Conservation (phyloP, 305 asterid genomes). For the Rubia occidens region DNA sequence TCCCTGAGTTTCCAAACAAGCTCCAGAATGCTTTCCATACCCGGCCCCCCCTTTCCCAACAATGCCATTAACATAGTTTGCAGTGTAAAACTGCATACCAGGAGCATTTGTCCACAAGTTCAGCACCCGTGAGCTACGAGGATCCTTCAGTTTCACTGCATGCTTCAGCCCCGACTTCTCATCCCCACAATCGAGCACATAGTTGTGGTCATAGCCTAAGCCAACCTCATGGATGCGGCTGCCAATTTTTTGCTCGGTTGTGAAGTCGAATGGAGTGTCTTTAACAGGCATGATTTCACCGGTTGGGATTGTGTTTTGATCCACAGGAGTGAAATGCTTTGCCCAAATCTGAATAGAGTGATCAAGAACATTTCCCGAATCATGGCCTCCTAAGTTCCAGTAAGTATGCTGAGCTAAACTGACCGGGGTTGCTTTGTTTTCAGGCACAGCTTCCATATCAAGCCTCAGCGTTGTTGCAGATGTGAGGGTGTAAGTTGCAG, state of each 20-base stretch:
- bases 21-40: conserved; percentile 69
- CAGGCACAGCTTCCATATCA: conserved; percentile 83
- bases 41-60: conserved; percentile 78
- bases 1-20: conserved; percentile 90
- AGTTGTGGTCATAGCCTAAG: conserved; percentile 85
- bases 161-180: conserved; percentile 62
- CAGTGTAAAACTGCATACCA: conserved; percentile 94
- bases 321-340: conserved; percentile 69
- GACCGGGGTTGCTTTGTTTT: conserved; percentile 72
- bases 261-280: conserved; percentile 82
- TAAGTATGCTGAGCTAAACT: conserved; percentile 93
- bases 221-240: conserved; percentile 68
- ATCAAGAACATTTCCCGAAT: conserved; percentile 54
- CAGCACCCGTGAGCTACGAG: conserved; percentile 64
- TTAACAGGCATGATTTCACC: conserved; percentile 71
- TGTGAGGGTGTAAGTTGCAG: conserved; percentile 64
- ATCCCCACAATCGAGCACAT: conserved; percentile 67
- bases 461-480: conserved; percentile 71
- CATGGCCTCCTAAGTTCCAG: conserved; percentile 86
- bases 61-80: conserved; percentile 63
- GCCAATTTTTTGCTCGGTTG: conserved; percentile 53
- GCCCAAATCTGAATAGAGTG: conserved; percentile 71
- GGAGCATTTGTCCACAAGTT: conserved; percentile 86
- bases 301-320: conserved; percentile 61
- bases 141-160: conserved; percentile 73